Evolutionary conservation across 2,329 filamentous ascomycete species (phyloP).

Genomic region (Talaromyces sp.): DNA sequence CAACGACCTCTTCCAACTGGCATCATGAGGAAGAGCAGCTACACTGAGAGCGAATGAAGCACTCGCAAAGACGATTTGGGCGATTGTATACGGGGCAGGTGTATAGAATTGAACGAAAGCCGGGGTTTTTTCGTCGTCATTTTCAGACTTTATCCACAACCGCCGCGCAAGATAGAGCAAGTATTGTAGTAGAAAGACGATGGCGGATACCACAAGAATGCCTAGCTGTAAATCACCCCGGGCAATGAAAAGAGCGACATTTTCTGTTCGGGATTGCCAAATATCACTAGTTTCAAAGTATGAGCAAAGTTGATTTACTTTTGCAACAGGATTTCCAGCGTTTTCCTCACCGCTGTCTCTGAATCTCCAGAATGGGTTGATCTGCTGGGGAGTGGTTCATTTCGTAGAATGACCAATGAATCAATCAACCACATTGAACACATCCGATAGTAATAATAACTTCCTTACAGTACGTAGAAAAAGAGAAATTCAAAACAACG

Average conservation of each 20-base stretch:
- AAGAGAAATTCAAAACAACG: background rate
- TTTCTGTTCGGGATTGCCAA: slow-evolving; percentile 24
- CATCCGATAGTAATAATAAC: background rate
- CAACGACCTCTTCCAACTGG: slow-evolving; percentile 16
- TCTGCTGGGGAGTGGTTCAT: background rate
- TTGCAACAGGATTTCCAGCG: background rate
- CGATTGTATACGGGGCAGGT: slow-evolving; percentile 10
- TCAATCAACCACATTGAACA: background rate
- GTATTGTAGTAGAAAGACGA: slow-evolving; percentile 17
- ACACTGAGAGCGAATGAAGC: slow-evolving; percentile 8
- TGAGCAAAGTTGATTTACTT: background rate
- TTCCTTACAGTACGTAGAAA: background rate
- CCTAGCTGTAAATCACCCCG: slow-evolving; percentile 23
- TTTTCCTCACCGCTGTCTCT: background rate
- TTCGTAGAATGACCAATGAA: background rate
- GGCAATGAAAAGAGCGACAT: slow-evolving; percentile 22
- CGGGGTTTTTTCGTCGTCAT: slow-evolving; percentile 6
- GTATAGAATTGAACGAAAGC: slow-evolving; percentile 9
- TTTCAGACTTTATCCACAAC: slow-evolving; percentile 9
- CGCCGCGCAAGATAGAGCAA: slow-evolving; percentile 12
- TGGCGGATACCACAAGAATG: slow-evolving; percentile 19
- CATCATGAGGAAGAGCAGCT: background rate
- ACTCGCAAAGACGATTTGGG: slow-evolving; percentile 7
- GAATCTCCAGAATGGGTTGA: background rate
- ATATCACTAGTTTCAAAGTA: background rate